Evolutionary conservation across 306 rosid genomes (phyloP).

Genomic region (Ammopiptanthus mongolicus): DNA sequence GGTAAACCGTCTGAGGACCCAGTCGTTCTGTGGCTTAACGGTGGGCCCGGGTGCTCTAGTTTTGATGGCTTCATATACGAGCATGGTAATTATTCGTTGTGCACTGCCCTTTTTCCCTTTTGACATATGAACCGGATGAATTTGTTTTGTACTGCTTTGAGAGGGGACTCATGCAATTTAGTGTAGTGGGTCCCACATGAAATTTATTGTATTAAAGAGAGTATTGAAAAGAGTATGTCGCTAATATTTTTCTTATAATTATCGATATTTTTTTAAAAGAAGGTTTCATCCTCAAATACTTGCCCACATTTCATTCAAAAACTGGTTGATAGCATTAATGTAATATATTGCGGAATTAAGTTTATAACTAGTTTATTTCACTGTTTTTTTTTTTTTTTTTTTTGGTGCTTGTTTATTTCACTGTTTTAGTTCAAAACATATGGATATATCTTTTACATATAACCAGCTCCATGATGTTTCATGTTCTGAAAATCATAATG

Average conservation of each 20-base stretch:
- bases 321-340: not conserved
- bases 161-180: not conserved
- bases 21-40: constrained; percentile 94
- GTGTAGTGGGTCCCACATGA: too few relatives aligned
- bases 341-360: not conserved
- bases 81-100: constrained; percentile 55
- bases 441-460: not conserved
- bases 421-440: not conserved
- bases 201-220: too few relatives aligned
- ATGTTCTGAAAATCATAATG: not conserved
- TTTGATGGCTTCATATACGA: constrained; percentile 96
- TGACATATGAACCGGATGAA: not conserved
- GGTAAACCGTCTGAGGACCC: constrained; percentile 78
- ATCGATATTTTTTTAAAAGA: not conserved
- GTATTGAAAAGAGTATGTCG: too few relatives aligned
- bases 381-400: too few relatives aligned
- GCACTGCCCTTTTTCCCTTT: not conserved
- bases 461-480: not conserved
- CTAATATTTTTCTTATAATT: not conserved
- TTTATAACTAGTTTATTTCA: not conserved
- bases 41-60: constrained; percentile 98
- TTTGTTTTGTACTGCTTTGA: not conserved
- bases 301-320: not conserved
- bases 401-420: not conserved
- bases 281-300: not conserved